These are phyloP conservation scores for Lepidopterella palustris DNA, from an alignment of 495 filamentous ascomycete genomes.

Conservation along the genomic window DNA sequence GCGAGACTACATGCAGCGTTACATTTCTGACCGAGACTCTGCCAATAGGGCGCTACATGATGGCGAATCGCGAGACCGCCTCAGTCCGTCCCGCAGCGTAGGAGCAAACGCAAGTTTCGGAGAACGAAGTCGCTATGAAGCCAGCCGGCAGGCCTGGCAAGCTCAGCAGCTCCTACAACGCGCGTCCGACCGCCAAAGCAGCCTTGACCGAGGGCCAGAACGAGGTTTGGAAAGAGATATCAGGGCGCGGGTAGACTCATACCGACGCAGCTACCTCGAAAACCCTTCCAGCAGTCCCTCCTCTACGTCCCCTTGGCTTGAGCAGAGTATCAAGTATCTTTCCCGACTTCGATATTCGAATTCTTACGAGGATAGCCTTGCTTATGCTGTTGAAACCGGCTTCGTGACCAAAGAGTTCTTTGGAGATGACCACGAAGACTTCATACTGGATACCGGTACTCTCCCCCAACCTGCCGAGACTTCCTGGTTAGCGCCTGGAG, in stretches of 20 bases:
- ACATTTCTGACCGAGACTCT: constrained; percentile 18
- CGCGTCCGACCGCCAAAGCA: constrained; percentile 14
- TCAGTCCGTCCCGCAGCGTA: neutral
- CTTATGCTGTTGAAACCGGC: constrained; percentile 43
- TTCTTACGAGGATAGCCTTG: constrained; percentile 51
- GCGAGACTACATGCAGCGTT: constrained; percentile 20
- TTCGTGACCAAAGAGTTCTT: constrained; percentile 46
- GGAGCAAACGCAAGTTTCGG: neutral
- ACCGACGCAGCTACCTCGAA: constrained; percentile 48
- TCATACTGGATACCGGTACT: constrained; percentile 52
- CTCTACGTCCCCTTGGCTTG: constrained; percentile 41
- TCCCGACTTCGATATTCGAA: constrained; percentile 52
- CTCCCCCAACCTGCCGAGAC: constrained; percentile 51
- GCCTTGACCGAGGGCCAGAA: constrained; percentile 40
- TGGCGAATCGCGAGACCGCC: constrained; percentile 11
- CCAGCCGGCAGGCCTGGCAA: constrained; percentile 21
- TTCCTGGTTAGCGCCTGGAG: constrained; percentile 61
- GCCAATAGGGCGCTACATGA: constrained; percentile 5
- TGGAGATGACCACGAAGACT: constrained; percentile 51
- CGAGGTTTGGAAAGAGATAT: constrained; percentile 41
- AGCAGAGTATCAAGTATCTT: constrained; percentile 60
- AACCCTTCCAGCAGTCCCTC: constrained; percentile 22
- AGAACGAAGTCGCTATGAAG: constrained; percentile 9
- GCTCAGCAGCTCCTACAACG: constrained; percentile 19
- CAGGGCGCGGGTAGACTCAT: constrained; percentile 44